phyloP scores from a whole-genome alignment of 2,329 filamentous ascomycete genomes.

The Neonectria ditissima region DNA sequence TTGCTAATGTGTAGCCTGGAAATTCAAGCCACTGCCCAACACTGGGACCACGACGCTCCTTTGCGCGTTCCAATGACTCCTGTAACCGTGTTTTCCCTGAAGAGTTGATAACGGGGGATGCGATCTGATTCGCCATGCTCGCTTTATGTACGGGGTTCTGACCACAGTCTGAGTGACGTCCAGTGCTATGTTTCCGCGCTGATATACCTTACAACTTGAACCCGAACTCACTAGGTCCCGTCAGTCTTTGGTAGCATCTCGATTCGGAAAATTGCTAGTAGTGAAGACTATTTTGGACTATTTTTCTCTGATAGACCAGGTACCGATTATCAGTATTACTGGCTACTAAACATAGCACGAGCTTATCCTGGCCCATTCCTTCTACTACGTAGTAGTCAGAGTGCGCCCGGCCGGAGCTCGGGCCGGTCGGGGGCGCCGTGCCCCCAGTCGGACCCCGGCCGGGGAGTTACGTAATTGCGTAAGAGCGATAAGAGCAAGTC shows the following conservation, averaged over 20 bases:
- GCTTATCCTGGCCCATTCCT: background rate
- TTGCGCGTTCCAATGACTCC: slow-evolving; percentile 45
- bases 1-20: slow-evolving; percentile 49
- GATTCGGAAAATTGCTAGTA: too few species aligned
- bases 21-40: slow-evolving; percentile 25
- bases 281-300: too few species aligned
- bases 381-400: too few species aligned
- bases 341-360: background rate
- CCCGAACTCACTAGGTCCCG: background rate
- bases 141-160: too few species aligned
- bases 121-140: slow-evolving; percentile 18
- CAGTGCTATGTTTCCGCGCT: too few species aligned
- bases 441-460: background rate
- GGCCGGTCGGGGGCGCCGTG: background rate
- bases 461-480: background rate
- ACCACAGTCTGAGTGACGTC: too few species aligned
- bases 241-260: too few species aligned
- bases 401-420: slow-evolving; percentile 1
- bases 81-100: slow-evolving; percentile 47
- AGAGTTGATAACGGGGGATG: slow-evolving; percentile 26
- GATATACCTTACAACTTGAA: background rate
- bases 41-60: slow-evolving; percentile 43
- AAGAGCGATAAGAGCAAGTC: background rate
- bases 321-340: background rate
- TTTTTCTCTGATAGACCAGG: background rate